Evolutionary conservation across 306 rosid species (phyloP), one percentile per base, ranked within the genome.

Genomic region (Cajanus cajan): DNA sequence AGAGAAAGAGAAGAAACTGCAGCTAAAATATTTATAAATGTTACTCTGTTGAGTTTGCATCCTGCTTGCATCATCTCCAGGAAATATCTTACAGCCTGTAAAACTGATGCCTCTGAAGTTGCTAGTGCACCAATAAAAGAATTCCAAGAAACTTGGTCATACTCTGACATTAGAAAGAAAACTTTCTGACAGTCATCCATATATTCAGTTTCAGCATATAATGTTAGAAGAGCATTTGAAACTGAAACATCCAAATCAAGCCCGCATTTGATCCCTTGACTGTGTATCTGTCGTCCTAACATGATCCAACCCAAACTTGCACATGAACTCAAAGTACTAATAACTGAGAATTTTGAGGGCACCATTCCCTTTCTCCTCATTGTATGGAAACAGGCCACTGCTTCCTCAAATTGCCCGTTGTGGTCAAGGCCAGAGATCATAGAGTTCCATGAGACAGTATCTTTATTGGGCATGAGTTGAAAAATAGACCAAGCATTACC

Each of bases 91-190:
- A 88, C 70, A 40, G 94, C 90, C 81, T 87, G 92, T 75, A 50
- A 68, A 81, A 80, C 74, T 24, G 87, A 87, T 14, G 86, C 77
- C 58, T 89, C 94, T 22, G 89, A 89, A 82, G 83, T 78, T 75
- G 90, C 89, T 57, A 90, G 80, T 68, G 90, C 96, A 12, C 98
- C 91, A 31, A 94, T 89, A 73, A 94, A 79, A 55, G 93, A 86
- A 88, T 94, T 94, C 94, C 96, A 94, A 14, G 98, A 94, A 66
- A 94, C 94, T 78, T 76, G 93, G 73, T 94, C 98, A 7, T 88
- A 82, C 47, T 89, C 87, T 15, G 83, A 93, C 97, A 94, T 94
- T 67, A 86, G 84, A 75, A 58, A 87, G 90, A 94, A 94, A 83
- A 82, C 79, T 78, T 89, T 92, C 68, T 36, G 82, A 74, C 93